Percentiles rank a stretch among this genome's conserved stretches.
Conservation (phyloP, 805 yeast species). For the Hanseniaspora thailandica region DNA sequence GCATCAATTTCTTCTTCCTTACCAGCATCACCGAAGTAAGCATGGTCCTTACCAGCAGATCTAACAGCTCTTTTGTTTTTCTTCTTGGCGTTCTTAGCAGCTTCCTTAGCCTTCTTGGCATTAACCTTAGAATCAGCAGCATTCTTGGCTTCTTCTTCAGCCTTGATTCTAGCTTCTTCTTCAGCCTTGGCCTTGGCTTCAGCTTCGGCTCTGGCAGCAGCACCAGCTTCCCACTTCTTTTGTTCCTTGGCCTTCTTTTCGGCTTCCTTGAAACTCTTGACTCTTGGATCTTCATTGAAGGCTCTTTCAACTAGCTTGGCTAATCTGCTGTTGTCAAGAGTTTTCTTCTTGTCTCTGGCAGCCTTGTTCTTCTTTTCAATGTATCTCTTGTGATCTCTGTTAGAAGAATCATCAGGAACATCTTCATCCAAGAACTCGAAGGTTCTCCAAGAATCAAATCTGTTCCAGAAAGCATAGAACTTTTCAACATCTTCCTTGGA, state of each 20-base stretch:
- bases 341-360: slow-evolving; percentile 93
- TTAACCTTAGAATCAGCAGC: slow-evolving; percentile 52
- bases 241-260: slow-evolving; percentile 91
- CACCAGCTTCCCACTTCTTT: slow-evolving; percentile 95
- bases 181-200: slow-evolving; percentile 81
- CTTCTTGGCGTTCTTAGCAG: slow-evolving; percentile 81
- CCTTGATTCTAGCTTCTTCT: slow-evolving; percentile 72
- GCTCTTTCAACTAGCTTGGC: slow-evolving; percentile 82
- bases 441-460: slow-evolving; percentile 95
- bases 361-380: slow-evolving; percentile 95
- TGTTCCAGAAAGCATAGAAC: slow-evolving; percentile 85
- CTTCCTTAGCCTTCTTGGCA: slow-evolving; percentile 91
- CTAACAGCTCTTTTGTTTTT: slow-evolving; percentile 87
- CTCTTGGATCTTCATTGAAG: slow-evolving; percentile 84
- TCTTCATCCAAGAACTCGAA: slow-evolving; percentile 98
- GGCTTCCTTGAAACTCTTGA: slow-evolving; percentile 80
- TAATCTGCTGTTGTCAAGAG: slow-evolving; percentile 87
- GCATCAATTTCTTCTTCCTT: slow-evolving; percentile 58
- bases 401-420: slow-evolving; percentile 96
- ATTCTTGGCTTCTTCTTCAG: slow-evolving; percentile 62
- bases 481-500: slow-evolving; percentile 71
- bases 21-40: slow-evolving; percentile 70
- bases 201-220: slow-evolving; percentile 93
- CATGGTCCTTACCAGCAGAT: slow-evolving; percentile 67
- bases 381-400: slow-evolving; percentile 98